phyloP scores from a whole-genome alignment of 2,329 filamentous ascomycete species.

The Plenodomus tracheiphilus region DNA sequence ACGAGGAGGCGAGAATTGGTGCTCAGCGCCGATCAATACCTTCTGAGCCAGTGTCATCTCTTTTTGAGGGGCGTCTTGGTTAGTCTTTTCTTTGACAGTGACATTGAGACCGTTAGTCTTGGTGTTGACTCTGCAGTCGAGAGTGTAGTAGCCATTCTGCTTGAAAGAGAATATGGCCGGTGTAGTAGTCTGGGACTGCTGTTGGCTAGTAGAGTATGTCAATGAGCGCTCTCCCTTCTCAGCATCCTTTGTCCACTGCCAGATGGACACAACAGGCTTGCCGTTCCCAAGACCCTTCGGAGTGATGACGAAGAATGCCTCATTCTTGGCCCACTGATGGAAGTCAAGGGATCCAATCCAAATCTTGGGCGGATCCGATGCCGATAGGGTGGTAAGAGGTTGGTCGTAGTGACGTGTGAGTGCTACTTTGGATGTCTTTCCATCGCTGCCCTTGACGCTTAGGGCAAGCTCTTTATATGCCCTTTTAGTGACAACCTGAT shows the following conservation, averaged over 20 bases:
- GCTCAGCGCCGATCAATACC: slow-evolving; percentile 1
- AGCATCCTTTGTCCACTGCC: slow-evolving; percentile 7
- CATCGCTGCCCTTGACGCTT: neutral
- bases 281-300: slow-evolving; percentile 5
- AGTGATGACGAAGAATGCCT: slow-evolving; percentile 1
- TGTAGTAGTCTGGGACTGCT: neutral
- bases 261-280: slow-evolving; percentile 2
- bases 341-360: slow-evolving; percentile 5
- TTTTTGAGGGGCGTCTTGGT: neutral
- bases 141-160: slow-evolving; percentile 2
- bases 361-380: slow-evolving; percentile 3
- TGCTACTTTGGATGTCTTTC: neutral
- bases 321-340: slow-evolving; percentile 5
- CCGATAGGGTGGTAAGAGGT: neutral
- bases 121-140: slow-evolving; percentile 2
- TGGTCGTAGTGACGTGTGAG: slow-evolving; percentile 3
- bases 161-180: slow-evolving; percentile 4
- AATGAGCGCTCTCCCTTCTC: neutral
- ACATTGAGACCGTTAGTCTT: neutral
- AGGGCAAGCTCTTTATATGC: slow-evolving; percentile 1
- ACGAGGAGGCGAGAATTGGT: slow-evolving; percentile 1
- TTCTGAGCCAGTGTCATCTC: neutral
- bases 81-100: neutral
- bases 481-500: neutral
- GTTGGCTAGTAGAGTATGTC: neutral